Evolutionary conservation across 2,329 filamentous ascomycete species (phyloP).

Genomic region (Penicillium concentricum): DNA sequence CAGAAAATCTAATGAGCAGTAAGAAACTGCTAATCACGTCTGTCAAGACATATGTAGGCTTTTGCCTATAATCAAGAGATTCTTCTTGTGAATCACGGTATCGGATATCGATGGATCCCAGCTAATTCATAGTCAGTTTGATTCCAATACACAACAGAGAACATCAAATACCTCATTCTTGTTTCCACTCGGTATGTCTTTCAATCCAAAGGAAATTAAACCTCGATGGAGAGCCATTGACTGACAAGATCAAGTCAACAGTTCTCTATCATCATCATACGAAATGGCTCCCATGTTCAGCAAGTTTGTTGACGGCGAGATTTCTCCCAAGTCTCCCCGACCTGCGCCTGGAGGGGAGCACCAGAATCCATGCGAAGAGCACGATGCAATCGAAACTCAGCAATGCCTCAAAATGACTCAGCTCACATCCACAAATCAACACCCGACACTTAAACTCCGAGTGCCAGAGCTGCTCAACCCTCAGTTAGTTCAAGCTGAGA

Average conservation of each 20-base stretch:
- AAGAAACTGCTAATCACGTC: background rate
- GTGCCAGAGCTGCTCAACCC: background rate
- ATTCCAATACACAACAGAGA: background rate
- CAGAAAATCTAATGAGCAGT: background rate
- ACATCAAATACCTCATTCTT: background rate
- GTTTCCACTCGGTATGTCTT: background rate
- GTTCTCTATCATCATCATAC: background rate
- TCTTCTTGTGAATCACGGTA: background rate
- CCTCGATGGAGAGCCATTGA: background rate
- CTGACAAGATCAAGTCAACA: background rate
- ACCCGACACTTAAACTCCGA: background rate
- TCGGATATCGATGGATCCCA: background rate
- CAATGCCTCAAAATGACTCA: background rate
- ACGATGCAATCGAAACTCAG: background rate
- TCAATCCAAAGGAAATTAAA: background rate
- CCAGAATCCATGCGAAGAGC: no score
- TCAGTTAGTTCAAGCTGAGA: no score
- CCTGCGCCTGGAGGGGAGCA: background rate
- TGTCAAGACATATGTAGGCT: background rate
- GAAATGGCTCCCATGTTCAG: background rate
- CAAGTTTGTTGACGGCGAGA: background rate
- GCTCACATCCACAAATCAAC: no score
- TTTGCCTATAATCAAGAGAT: background rate
- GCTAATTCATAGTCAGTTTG: background rate
- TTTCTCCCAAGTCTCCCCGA: background rate